phyloP scores from a whole-genome alignment of 352 stramenopile species.

The Phytophthora chlamydospora region DNA sequence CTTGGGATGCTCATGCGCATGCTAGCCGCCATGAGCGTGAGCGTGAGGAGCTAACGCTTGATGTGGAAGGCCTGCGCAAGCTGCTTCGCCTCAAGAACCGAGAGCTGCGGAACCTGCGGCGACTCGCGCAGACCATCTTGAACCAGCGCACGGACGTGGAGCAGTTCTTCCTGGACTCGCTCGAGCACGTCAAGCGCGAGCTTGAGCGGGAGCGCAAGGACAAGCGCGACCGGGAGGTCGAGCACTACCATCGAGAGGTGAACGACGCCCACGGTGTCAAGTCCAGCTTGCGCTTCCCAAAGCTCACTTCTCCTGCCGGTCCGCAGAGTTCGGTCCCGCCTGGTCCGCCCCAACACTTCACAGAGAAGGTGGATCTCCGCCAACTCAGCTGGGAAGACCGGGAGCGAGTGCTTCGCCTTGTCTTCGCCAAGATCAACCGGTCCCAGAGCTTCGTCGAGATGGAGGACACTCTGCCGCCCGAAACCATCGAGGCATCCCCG shows the following conservation, averaged over 20 bases:
- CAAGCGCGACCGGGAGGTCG: slow-evolving; percentile 51
- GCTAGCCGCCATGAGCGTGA: slow-evolving; percentile 59
- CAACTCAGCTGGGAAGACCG: slow-evolving; percentile 92
- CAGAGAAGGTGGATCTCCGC: slow-evolving; percentile 86
- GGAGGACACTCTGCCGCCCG: slow-evolving; percentile 10
- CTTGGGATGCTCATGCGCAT: slow-evolving; percentile 65
- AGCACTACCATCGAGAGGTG: slow-evolving; percentile 63
- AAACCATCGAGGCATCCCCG: slow-evolving; percentile 18
- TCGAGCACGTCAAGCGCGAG: slow-evolving; percentile 88
- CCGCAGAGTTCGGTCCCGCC: slow-evolving; percentile 9
- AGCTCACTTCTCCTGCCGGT: slow-evolving; percentile 37
- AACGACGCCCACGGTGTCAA: slow-evolving; percentile 47
- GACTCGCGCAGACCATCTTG: slow-evolving; percentile 90
- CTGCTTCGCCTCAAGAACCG: slow-evolving; percentile 93
- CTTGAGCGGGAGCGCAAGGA: slow-evolving; percentile 61
- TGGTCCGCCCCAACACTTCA: slow-evolving; percentile 39
- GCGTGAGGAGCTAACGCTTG: slow-evolving; percentile 86
- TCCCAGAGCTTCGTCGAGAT: slow-evolving; percentile 60
- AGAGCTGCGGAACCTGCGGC: slow-evolving; percentile 90
- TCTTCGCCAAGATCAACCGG: slow-evolving; percentile 95
- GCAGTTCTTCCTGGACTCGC: slow-evolving; percentile 93
- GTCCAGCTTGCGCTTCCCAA: slow-evolving; percentile 52
- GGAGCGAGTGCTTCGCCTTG: slow-evolving; percentile 91
- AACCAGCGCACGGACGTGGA: slow-evolving; percentile 91
- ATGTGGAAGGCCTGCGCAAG: slow-evolving; percentile 85